Conservation (phyloP, 2,329 filamentous ascomycete species). For the Tolypocladium cylindrosporum region DNA sequence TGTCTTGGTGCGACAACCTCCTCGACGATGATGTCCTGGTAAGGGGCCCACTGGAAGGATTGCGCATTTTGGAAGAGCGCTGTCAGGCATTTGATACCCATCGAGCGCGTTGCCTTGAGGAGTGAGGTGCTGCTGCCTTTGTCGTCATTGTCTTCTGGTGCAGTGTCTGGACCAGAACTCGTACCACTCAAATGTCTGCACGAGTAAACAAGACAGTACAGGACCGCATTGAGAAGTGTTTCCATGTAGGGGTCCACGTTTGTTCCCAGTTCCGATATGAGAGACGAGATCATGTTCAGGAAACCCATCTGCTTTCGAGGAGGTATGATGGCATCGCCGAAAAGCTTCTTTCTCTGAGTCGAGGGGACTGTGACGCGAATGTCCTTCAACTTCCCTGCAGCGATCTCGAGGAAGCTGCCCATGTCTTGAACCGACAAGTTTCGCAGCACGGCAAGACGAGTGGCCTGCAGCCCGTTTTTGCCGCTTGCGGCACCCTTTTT, state of each 20-base stretch:
- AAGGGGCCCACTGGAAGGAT: conserved; percentile 61
- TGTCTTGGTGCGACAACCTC: conserved; percentile 71
- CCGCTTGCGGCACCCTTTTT: conserved; percentile 69
- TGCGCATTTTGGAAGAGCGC: conserved; percentile 66
- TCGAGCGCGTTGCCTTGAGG: conserved; percentile 55
- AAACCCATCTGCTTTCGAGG: conserved; percentile 80
- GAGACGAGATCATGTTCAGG: conserved; percentile 79
- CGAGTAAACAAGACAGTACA: conserved; percentile 71
- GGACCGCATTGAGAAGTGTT: conserved; percentile 62
- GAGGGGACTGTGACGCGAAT: conserved; percentile 46
- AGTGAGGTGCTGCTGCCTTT: conserved; percentile 44
- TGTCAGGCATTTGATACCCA: conserved; percentile 74
- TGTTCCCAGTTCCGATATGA: conserved; percentile 74
- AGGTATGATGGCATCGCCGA: conserved; percentile 50
- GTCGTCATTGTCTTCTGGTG: conserved; percentile 30
- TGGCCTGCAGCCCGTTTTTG: conserved; percentile 70
- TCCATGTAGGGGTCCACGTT: conserved; percentile 59
- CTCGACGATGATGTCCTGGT: conserved; percentile 59
- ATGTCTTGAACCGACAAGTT: conserved; percentile 67
- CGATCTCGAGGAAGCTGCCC: conserved; percentile 72
- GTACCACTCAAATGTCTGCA: conserved; percentile 46
- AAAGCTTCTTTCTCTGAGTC: conserved; percentile 36
- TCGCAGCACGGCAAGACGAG: conserved; percentile 70
- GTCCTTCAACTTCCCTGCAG: conserved; percentile 59
- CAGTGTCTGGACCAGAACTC: conserved; percentile 20